phyloP scores from a whole-genome alignment of 169 alveolate genomes.

The Eimeria zaria region DNA sequence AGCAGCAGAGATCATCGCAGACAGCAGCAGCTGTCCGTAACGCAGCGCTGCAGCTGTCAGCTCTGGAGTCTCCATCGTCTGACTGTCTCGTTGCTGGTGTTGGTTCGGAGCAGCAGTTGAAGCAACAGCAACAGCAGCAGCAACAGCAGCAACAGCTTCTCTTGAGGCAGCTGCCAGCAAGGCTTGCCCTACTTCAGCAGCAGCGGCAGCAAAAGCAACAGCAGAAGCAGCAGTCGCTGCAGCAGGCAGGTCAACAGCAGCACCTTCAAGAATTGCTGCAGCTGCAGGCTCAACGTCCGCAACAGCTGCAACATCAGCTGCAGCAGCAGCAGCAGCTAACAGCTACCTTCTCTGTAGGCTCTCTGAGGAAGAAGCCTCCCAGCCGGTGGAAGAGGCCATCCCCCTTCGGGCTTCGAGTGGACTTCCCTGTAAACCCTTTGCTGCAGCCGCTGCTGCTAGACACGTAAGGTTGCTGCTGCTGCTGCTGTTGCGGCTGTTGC shows the following conservation, averaged over 20 bases:
- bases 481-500: slow-evolving; percentile 22
- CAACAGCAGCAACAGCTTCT: no score
- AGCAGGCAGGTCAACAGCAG: slow-evolving; percentile 16
- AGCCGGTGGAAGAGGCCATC: slow-evolving; percentile 62
- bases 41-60: slow-evolving; percentile 42
- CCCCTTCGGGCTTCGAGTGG: slow-evolving; percentile 44
- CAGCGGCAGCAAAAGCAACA: slow-evolving; percentile 45
- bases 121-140: slow-evolving; percentile 54
- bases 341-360: slow-evolving; percentile 23
- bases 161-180: slow-evolving; percentile 62
- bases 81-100: slow-evolving; percentile 45
- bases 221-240: slow-evolving; percentile 57
- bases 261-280: slow-evolving; percentile 9
- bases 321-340: slow-evolving; percentile 56
- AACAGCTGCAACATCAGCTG: slow-evolving; percentile 17
- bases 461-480: slow-evolving; percentile 35
- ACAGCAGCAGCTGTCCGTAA: background rate
- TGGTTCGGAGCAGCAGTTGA: slow-evolving; percentile 20
- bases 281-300: background rate
- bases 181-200: slow-evolving; percentile 62
- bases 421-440: slow-evolving; percentile 57
- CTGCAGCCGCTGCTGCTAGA: slow-evolving; percentile 66
- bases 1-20: slow-evolving; percentile 54
- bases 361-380: slow-evolving; percentile 36
- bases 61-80: background rate